Base-by-base conservation (phyloP, 495 filamentous ascomycete genomes). In the Staphylotrichum tortipilum region DNA sequence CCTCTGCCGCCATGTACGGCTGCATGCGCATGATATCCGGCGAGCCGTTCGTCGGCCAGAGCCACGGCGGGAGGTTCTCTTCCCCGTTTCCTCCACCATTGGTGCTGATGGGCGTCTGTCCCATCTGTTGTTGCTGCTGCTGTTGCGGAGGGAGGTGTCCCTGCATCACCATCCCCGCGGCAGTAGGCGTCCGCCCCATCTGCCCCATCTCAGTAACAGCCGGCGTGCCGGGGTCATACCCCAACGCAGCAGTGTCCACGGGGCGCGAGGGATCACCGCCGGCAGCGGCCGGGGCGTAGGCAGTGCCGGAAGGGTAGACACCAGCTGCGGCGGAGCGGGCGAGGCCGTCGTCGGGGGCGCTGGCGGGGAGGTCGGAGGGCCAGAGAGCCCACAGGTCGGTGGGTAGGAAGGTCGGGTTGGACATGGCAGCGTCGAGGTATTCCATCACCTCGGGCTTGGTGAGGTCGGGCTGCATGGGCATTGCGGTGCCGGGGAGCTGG, bases 31-130 rank as follows among this genome's bases (percentile, higher is more conserved):
- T 28, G 19, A 44, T 49, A 15, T 56, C 53, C 2, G 52, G 24
- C 8, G 53, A 34, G 4, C 59, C 64, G 6, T 28, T 36, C 12
- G 57, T 52, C 28, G 61, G 50, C 71, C 72, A 75, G 34, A 74
- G 50, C 70, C 70, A 75, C 2, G 70, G 69, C 4, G 71, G 70
- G 4, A 67, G 62, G 35, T 70, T 57, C 24, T 69, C 62, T 21
- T 63, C 49, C 5, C 10, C 26, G 6, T 29, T 5, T 42, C 28
- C 17, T 12, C 19, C 17, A 35, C 34, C 46, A 44, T 17, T 34
- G 28, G 3, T 35, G 43, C 43, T 12, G 7, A 11, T n/a, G 1
- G 14, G 15, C 43, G 17, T 34, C 19, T 30, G 44, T 19, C 48
- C 29, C 6, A 39, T 50, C 3, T 15, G 18, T 14, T 48, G 56